phyloP scores from a whole-genome alignment of 495 filamentous ascomycete species.

The Aspergillus affinis region DNA sequence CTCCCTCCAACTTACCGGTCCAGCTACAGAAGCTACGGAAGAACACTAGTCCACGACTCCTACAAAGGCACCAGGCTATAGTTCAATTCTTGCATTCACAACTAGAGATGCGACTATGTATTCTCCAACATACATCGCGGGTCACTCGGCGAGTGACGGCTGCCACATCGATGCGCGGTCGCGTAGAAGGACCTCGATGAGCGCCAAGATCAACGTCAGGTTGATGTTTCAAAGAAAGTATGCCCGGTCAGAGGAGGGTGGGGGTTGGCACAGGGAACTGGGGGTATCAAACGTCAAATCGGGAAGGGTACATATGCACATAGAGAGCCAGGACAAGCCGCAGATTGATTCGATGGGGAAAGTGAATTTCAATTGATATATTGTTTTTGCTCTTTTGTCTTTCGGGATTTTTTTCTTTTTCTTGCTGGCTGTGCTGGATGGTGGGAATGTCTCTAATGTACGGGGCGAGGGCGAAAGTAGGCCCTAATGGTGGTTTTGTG shows the following conservation, averaged over 20 bases:
- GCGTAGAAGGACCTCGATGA: constrained; percentile 27
- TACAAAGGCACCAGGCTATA: constrained; percentile 2
- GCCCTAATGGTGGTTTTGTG: constrained; percentile 8
- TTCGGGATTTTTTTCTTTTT: neutral
- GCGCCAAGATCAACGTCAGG: constrained; percentile 28
- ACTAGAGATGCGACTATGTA: constrained; percentile 5
- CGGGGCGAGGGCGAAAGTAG: constrained; percentile 23
- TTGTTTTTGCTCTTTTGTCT: constrained; percentile 15
- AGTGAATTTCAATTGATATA: constrained; percentile 10
- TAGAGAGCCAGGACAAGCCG: constrained; percentile 1
- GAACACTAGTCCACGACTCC: too few species aligned
- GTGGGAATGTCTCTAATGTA: constrained; percentile 8
- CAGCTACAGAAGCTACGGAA: too few species aligned
- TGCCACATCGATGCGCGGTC: constrained; percentile 31
- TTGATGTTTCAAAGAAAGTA: constrained; percentile 2
- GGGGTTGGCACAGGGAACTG: constrained; percentile 6
- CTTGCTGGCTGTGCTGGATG: neutral
- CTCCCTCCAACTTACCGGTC: too few species aligned
- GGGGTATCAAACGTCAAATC: constrained; percentile 19
- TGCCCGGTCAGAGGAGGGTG: constrained; percentile 11
- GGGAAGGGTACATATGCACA: constrained; percentile 2
- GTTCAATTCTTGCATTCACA: constrained; percentile 11
- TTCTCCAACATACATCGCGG: constrained; percentile 22
- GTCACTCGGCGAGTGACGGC: constrained; percentile 38
- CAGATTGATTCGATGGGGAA: neutral